A percentile compares a stretch with the other conserved stretches of the same genome.
These are phyloP conservation scores for Gossypium gossypioides DNA, from an alignment of 441 rosid species.

Conservation along the genomic window DNA sequence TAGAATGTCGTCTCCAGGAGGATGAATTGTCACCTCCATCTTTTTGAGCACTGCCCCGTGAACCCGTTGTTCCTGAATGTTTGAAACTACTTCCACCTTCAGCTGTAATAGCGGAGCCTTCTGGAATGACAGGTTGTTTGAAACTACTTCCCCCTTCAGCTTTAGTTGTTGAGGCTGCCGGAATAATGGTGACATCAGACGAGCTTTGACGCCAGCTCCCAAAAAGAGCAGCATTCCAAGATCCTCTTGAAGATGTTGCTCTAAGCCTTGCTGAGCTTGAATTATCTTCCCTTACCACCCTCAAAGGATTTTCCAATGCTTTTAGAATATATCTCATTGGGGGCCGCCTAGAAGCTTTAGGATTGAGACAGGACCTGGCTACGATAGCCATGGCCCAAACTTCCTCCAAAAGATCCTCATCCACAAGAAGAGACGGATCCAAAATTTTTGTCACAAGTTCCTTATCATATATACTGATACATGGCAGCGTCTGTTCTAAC, in stretches of 20 bases:
- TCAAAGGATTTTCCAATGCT: conserved; percentile 84
- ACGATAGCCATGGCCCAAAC: conserved; percentile 98
- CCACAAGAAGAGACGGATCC: conserved; percentile 78
- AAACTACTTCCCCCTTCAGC: conserved; percentile 44
- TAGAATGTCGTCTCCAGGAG: conserved; percentile 53
- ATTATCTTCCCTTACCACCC: conserved; percentile 77
- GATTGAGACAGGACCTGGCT: conserved; percentile 88
- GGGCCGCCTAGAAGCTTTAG: conserved; percentile 83
- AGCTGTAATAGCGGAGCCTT: conserved; percentile 20
- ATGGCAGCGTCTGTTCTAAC: conserved; percentile 60
- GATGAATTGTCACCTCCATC: conserved; percentile 56
- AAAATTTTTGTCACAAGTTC: conserved; percentile 78
- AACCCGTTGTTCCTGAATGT: conserved; percentile 58
- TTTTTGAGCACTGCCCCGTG: conserved; percentile 51
- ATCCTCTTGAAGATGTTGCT: conserved; percentile 69
- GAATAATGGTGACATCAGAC: conserved; percentile 43
- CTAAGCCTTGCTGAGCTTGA: conserved; percentile 59
- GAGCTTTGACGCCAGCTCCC: conserved; percentile 88
- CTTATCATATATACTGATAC: conserved; percentile 73
- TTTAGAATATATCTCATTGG: conserved; percentile 77
- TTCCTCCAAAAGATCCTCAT: conserved; percentile 90
- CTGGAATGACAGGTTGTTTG: conserved; percentile 34
- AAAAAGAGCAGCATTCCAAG: conserved; percentile 78
- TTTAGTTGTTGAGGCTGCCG: conserved; percentile 22
- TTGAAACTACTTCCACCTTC: conserved; percentile 50